Evolutionary conservation across 139 green algal genomes (phyloP), one percentile per base, ranked within the genome.

Genomic region (Picochlorum sp.): DNA sequence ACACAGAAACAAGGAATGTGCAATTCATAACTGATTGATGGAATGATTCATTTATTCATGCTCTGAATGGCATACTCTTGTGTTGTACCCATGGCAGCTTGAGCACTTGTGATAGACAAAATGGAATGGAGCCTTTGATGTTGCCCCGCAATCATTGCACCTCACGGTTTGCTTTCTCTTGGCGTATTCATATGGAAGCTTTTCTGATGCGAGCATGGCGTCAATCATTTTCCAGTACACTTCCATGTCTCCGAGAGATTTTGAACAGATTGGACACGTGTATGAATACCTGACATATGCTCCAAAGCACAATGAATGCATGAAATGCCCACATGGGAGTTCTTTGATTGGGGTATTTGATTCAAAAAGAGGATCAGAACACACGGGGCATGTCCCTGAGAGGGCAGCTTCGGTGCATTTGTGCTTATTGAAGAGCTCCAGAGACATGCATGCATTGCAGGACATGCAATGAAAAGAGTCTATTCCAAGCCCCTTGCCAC

Each of bases 391-490:
- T 70, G 89, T 83, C 57, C 70, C 79, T 63, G 91, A 81, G 67
- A 96, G 83, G 26, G 65, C 75, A 62, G 84, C 70, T 66, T 92
- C 86, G n/a, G 80, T 82, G 83, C 94, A 99, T 59, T 81, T 86
- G 85, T 99, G 94, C 28, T 67, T 72, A 28, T 81, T 77, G 74
- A 92, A 92, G 9, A 96, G 74, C 28, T 75, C 73, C 41, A 97
- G 77, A 66, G 71, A 82, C 90, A 98, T 97, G 87, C 94, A 99
- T 14, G 86, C 72, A 73, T 98, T 98, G 86, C 92, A 98, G 54
- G 84, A 78, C 92, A 98, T 98, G 87, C 92, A 98, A 81, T 98
- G 92, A 79, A 93, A 96, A 66, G 89, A 91, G 73, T 98, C 92
- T 3, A 95, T 77, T 28, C 91, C 91, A 50, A 97, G 81, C 1